Conservation (phyloP, 2,329 filamentous ascomycete species). For the Capronia americana region DNA sequence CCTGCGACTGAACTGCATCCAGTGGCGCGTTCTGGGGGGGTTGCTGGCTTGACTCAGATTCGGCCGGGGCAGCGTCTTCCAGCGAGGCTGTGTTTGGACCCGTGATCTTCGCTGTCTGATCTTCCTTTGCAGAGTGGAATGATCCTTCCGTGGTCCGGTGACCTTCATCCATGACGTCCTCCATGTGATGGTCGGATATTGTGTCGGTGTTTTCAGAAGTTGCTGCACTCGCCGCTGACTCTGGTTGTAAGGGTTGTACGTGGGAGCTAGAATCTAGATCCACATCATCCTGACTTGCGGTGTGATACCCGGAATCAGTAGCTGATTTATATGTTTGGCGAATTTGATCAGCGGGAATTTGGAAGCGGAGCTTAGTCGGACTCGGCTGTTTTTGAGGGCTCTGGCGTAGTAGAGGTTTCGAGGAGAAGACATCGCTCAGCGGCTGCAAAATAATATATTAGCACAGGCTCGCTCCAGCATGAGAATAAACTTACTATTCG, state of each 20-base stretch:
- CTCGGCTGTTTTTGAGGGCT: slow-evolving; percentile 45
- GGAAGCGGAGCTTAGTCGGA: slow-evolving; percentile 46
- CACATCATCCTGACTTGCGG: slow-evolving; percentile 51
- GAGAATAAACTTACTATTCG: slow-evolving; percentile 49
- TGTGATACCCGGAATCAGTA: slow-evolving; percentile 57
- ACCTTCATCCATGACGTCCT: slow-evolving; percentile 46
- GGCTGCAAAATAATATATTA: slow-evolving; percentile 46
- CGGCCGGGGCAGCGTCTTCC: slow-evolving; percentile 43
- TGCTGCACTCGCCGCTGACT: slow-evolving; percentile 25
- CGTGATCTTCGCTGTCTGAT: slow-evolving; percentile 45
- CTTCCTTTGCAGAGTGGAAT: slow-evolving; percentile 52
- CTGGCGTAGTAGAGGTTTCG: slow-evolving; percentile 45
- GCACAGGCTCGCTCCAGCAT: neutral
- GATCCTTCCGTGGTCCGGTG: slow-evolving; percentile 50
- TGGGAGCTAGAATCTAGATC: slow-evolving; percentile 47
- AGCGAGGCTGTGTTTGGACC: slow-evolving; percentile 29
- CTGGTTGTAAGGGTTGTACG: slow-evolving; percentile 9
- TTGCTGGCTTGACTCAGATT: slow-evolving; percentile 35
- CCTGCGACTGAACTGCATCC: slow-evolving; percentile 40
- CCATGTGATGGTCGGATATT: slow-evolving; percentile 44
- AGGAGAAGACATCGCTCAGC: slow-evolving; percentile 56
- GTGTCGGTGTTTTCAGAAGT: neutral
- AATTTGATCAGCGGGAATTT: slow-evolving; percentile 42
- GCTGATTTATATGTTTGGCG: slow-evolving; percentile 48
- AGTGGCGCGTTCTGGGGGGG: neutral